Conservation (phyloP, 768 basidiomycete genomes). For the Lentinula sp. region DNA sequence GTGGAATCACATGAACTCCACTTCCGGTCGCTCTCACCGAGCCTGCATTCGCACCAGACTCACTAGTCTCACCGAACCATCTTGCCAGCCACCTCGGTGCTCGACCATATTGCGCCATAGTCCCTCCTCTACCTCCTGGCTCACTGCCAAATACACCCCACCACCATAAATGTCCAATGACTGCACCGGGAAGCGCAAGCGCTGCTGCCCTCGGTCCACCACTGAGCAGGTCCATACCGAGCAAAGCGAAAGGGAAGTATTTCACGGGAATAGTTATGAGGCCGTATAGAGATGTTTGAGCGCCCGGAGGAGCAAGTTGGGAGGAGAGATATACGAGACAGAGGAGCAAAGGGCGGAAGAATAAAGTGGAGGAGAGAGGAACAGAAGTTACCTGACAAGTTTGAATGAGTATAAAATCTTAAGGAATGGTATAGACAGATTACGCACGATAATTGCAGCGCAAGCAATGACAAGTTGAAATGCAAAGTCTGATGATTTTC, state of each 20-base stretch:
- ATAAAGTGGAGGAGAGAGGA: conserved; percentile 50
- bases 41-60: conserved; percentile 24
- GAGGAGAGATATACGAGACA: conserved; percentile 67
- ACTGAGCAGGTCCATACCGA: conserved; percentile 65
- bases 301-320: conserved; percentile 55
- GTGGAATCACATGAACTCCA: conserved; percentile 58
- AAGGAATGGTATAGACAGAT: background rate
- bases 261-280: conserved; percentile 65
- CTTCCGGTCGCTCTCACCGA: conserved; percentile 23
- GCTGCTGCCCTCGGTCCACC: conserved; percentile 54
- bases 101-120: conserved; percentile 30
- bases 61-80: conserved; percentile 32
- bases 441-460: conserved; percentile 53
- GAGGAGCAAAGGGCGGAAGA: conserved; percentile 61
- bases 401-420: background rate
- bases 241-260: conserved; percentile 71
- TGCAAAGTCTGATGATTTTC: conserved; percentile 67
- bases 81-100: conserved; percentile 58
- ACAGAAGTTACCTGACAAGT: conserved; percentile 41
- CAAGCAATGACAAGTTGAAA: conserved; percentile 63
- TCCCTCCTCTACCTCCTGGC: conserved; percentile 30
- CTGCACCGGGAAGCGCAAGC: conserved; percentile 56
- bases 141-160: conserved; percentile 57
- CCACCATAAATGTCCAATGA: conserved; percentile 81
- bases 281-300: conserved; percentile 73